These are phyloP conservation scores for Sechiopsis laciniata DNA, from an alignment of 306 rosid genomes.

Conservation along the genomic window DNA sequence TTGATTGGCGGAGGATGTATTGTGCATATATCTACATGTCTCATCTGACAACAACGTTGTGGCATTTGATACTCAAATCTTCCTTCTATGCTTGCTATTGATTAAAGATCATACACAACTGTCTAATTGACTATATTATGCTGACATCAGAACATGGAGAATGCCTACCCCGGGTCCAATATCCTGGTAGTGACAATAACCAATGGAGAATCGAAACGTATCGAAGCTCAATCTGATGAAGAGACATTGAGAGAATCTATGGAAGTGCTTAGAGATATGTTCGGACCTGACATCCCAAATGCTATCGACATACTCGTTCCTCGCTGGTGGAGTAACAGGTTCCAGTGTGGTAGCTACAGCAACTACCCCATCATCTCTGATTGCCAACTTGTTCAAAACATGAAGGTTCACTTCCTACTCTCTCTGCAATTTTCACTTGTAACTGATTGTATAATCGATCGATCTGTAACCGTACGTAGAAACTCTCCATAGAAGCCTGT, in stretches of 20 bases:
- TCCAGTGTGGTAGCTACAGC: constrained; percentile 95
- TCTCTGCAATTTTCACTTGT: not conserved
- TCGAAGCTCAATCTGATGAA: constrained; percentile 70
- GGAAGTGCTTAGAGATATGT: constrained; percentile 81
- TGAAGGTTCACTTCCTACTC: constrained; percentile 47
- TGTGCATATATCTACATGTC: not conserved
- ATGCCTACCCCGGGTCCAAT: constrained; percentile 91
- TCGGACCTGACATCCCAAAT: constrained; percentile 67
- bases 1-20: not conserved
- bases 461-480: not conserved
- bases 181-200: constrained; percentile 92
- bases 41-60: not conserved
- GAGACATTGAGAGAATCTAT: constrained; percentile 80
- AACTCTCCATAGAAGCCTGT: not conserved
- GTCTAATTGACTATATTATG: constrained; percentile 2
- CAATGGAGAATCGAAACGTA: constrained; percentile 89
- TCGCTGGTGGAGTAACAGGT: constrained; percentile 85
- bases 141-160: constrained; percentile 92
- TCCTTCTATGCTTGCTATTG: not conserved
- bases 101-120: constrained; percentile 9
- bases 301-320: constrained; percentile 86
- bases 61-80: not conserved
- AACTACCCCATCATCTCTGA: constrained; percentile 69
- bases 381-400: constrained; percentile 42
- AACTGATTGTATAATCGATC: not conserved